Evolutionary conservation across 2,329 filamentous ascomycete genomes (phyloP), one percentile per base, ranked within the genome.

Genomic region (Leptographium galeiforme): DNA sequence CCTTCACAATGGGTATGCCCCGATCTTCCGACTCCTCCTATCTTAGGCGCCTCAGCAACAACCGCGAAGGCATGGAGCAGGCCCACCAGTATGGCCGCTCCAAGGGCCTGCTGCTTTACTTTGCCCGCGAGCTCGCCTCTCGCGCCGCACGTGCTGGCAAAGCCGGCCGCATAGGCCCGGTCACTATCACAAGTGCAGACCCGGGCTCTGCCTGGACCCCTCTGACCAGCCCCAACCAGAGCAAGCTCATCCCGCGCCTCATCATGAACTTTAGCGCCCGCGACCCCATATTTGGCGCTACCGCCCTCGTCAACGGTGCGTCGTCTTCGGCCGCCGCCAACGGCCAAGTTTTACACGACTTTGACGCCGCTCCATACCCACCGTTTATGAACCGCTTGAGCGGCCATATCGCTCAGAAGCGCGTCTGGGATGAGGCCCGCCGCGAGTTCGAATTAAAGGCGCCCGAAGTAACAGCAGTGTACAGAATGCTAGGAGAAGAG

Each of bases 111-210:
- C 62, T 69, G 16, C 64, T 69, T 33, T 69, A 68, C 58, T 68
- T 67, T 56, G 58, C 64, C 8, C 66, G 66, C 18, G 67, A 69
- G 59, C 63, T 69, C 4, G 66, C 67, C 7, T 53, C 60, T 6
- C 60, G 65, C 18, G 50, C 56, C 4, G 58, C 59, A 12, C 52
- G 53, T 10, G 39, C 52, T 1, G 34, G 38, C 19, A 14, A 44
- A n/a, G 62, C 60, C 32, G 57, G 54, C n/a, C 58, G 39, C 48
- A 14, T 50, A 13, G 19, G 8, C 18, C 65, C 60, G 12, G 63
- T 68, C 8, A 69, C 66, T 6, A 63, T 69, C 57, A 69, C 67
- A 57, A 69, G 67, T 56, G 67, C 66, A 4, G 67, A 69, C 43
- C 67, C 67, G 1, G 67, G 67, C 0, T 67, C 67, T 0, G 66